Evolutionary conservation across 2,329 filamentous ascomycete genomes (phyloP), one percentile per base, ranked within the genome.

Genomic region (Camptophora hylomeconis): DNA sequence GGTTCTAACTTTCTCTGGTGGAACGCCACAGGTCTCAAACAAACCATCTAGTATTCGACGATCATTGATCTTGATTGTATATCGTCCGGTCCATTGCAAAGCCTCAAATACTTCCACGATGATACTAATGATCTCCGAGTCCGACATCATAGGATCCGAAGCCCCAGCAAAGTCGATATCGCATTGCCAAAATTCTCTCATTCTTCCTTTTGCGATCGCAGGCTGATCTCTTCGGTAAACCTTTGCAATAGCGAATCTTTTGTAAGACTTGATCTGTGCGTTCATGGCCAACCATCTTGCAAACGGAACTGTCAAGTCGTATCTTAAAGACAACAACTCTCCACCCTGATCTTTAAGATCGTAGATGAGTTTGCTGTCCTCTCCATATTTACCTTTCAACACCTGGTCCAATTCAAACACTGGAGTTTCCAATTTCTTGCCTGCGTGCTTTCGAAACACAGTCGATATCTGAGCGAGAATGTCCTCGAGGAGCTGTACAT

Each of bases 111-210:
- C 79, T 51, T 94, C 84, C 45, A 72, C 75, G 27, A 81, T 72
- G 41, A 94, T 84, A 33, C 79, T 70, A 45, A 95, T 60, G 35
- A 93, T 78, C 59, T 94, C 86, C 20, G 84, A 80, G 49, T 94
- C 87, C 32, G 86, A 82, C 15, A 93, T 69, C 84, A 94, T 93
- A 30, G 81, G 59, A 51, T 93, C 87, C 22, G 61, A 64, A 37
- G 54, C 44, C 35, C 86, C 84, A 8, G 86, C 86, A 57, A 94
- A 87, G 52, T 94, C 86, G 50, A 94, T 92, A 58, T 95, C 87
- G 61, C 86, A 94, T 57, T 94, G 86, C 61, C 92, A 93, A 57
- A 93, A 93, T 58, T 94, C 87, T 48, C 87, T 72, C 79, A 93
- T 89, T 30, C 86, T 74, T 28, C 86, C 87, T 53, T 92, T 89